Base-by-base conservation (phyloP, 148 eudicot species). In the Fagopyrum esculentum region DNA sequence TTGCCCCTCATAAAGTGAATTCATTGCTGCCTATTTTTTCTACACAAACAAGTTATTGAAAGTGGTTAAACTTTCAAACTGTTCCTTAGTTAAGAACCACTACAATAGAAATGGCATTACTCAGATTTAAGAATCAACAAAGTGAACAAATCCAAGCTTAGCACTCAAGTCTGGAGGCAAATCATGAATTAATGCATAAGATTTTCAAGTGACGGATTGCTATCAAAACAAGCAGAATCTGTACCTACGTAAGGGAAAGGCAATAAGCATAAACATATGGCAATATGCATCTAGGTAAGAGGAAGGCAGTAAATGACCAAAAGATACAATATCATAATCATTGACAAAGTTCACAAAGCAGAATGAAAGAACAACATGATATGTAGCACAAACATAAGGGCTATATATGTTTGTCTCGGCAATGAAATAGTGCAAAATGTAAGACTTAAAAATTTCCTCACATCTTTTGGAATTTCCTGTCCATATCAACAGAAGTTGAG, bases 401-500 rank as follows among this genome's bases (percentile, higher is more conserved):
- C 40, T 35, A 35, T 35, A 35, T 35, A 9, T 45, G 26, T 19
- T 43, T 40, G 10, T 44, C 59, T 74, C 47, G 16, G 63, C 61
- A 55, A n/a, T 26, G 9, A 29, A 29, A 8, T 1, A 9, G 10
- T 26, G 64, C 40, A 80, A 56, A 60, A 19, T 15, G 50, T 8
- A 45, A 71, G 56, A 3, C 57, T 69, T 40, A 30, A 3, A 61
- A 63, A 73, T 40, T 57, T 72, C 81, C 98, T 95, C 84, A 95
- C 98, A 89, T 80, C 77, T 92, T 90, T 74, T 89, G 87, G 72
- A 92, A 89, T 56, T 83, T 87, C 56, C 79, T 82, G 71, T 86
- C 92, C 55, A 86, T 49, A 26, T 75, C 81, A 73, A 69, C 70
- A 4, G 85, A 82, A 77, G 80, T 82, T 73, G 92, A 73, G 40